phyloP scores from a whole-genome alignment of 805 yeast species.

The Saccharomycopsis vini region DNA sequence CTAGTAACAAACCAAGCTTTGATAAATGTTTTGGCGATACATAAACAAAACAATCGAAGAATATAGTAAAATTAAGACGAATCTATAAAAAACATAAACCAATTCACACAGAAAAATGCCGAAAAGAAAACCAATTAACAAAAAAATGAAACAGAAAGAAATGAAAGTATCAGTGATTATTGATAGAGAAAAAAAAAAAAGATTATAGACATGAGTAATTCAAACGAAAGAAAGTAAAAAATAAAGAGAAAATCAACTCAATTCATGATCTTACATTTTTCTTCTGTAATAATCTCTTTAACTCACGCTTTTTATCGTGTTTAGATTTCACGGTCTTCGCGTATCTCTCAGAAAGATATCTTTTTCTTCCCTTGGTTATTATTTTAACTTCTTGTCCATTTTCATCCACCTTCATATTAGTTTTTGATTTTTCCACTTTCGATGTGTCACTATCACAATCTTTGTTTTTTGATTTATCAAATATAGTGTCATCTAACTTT shows the following conservation, averaged over 20 bases:
- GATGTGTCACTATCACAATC: neutral
- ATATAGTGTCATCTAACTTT: neutral
- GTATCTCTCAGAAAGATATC: constrained; percentile 7
- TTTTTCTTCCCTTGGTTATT: constrained; percentile 14
- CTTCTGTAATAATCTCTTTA: constrained; percentile 41
- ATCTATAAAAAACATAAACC: too few relatives aligned
- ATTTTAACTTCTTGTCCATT: neutral
- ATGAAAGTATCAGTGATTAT: too few relatives aligned
- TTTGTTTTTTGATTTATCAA: neutral
- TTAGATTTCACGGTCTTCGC: constrained; percentile 4
- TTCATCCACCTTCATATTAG: neutral
- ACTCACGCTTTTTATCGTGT: constrained; percentile 11
- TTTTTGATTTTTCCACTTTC: neutral
- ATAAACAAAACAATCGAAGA: too few relatives aligned
- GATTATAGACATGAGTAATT: neutral
- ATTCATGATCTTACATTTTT: constrained; percentile 26
- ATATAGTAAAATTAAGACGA: too few relatives aligned
- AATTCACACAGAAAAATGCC: too few relatives aligned
- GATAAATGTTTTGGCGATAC: too few relatives aligned
- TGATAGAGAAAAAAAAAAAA: too few relatives aligned
- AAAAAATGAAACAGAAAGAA: too few relatives aligned
- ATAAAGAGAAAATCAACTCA: neutral
- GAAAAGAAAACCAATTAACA: too few relatives aligned
- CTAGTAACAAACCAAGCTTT: too few relatives aligned
- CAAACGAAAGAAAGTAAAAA: neutral